Percentiles rank a stretch among this genome's conserved stretches.
Conservation (phyloP, 345 rosid species). For the Cardamine chenopodiifolia region DNA sequence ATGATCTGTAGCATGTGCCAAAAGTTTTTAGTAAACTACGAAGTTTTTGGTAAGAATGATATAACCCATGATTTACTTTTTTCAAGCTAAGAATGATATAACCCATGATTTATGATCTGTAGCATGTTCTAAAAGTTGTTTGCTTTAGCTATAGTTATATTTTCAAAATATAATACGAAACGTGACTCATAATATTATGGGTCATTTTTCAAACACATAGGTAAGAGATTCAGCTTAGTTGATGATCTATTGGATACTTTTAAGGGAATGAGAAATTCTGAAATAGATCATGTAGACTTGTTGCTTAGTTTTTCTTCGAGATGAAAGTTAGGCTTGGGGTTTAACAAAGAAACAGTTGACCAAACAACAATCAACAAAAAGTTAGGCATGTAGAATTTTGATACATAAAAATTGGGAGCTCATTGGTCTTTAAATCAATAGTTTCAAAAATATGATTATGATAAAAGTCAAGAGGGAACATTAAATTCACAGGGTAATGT, state of each 20-base stretch:
- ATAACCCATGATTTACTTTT: no score
- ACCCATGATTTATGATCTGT: conserved; percentile 37
- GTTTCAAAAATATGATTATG: neutral
- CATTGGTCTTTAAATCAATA: conserved; percentile 10
- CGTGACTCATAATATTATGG: conserved; percentile 9
- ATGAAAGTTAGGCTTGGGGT: conserved; percentile 26
- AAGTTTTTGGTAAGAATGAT: no score
- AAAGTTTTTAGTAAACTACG: no score
- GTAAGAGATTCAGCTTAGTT: conserved; percentile 5
- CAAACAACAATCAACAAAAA: conserved; percentile 2
- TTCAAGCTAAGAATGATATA: conserved; percentile 25
- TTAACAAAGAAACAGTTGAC: conserved; percentile 23
- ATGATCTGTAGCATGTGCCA: no score
- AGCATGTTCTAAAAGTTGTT: conserved; percentile 28
- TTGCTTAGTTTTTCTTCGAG: neutral
- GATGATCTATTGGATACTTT: neutral
- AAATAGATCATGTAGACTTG: conserved; percentile 1
- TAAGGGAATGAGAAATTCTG: neutral
- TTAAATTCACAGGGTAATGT: conserved; percentile 6
- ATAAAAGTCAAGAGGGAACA: conserved; percentile 6
- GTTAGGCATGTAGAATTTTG: conserved; percentile 6
- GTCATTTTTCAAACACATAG: conserved; percentile 12
- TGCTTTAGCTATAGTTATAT: neutral
- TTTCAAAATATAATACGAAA: conserved; percentile 17
- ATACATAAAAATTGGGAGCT: neutral